phyloP scores from a whole-genome alignment of 1,139 yeast genomes.

The Chernovozyma sophiae-reginae region DNA sequence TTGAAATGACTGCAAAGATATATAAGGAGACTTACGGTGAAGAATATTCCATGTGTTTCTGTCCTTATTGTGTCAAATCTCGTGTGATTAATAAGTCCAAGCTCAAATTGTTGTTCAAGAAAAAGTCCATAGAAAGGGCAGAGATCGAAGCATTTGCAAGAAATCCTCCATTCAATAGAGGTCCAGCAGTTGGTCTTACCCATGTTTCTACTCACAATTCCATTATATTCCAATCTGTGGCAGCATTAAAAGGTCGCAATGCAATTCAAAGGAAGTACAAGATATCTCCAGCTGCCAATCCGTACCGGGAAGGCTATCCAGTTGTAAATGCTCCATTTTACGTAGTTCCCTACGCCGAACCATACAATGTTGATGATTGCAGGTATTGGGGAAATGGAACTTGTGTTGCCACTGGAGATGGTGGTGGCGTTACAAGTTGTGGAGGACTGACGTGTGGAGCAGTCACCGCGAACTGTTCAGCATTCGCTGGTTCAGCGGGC shows the following conservation, averaged over 20 bases:
- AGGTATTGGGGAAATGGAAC: constrained; percentile 6
- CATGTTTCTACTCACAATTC: constrained; percentile 5
- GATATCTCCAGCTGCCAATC: too few species aligned
- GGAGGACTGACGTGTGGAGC: neutral
- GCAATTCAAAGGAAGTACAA: too few species aligned
- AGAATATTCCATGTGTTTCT: constrained; percentile 14
- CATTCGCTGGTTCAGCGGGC: constrained; percentile 2
- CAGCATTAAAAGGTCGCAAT: too few species aligned
- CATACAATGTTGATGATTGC: neutral
- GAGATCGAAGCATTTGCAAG: too few species aligned
- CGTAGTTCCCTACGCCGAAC: too few species aligned
- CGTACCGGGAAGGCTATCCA: too few species aligned
- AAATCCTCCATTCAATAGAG: too few species aligned
- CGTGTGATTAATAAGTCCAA: too few species aligned
- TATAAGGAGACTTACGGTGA: constrained; percentile 9
- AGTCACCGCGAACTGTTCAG: neutral
- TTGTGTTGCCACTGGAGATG: neutral
- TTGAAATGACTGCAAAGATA: constrained; percentile 12
- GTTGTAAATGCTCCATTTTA: too few species aligned
- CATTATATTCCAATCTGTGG: neutral
- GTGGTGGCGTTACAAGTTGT: constrained; percentile 1
- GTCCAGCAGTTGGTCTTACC: constrained; percentile 3
- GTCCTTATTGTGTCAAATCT: constrained; percentile 11
- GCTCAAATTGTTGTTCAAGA: too few species aligned
- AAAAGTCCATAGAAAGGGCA: too few species aligned